These are phyloP conservation scores for Epichloe brachyelytri DNA, from an alignment of 2,329 filamentous ascomycete genomes.

Conservation along the genomic window DNA sequence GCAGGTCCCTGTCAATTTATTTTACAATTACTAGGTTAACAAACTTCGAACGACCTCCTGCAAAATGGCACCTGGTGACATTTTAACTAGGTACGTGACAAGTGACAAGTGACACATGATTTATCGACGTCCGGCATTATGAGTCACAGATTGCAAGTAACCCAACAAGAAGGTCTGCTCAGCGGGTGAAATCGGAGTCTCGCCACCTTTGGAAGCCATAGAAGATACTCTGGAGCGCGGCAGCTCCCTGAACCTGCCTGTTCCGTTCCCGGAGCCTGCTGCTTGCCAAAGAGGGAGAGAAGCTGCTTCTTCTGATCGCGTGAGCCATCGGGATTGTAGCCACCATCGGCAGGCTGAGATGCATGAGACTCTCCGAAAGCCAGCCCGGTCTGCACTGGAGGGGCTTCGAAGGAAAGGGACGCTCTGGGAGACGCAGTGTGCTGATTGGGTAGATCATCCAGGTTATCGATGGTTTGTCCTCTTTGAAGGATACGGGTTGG, in stretches of 20 bases:
- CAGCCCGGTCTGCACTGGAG: slow-evolving; percentile 1
- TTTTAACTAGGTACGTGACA: too few relatives aligned
- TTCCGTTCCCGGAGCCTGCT: slow-evolving; percentile 2
- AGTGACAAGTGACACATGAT: neutral
- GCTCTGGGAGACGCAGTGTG: slow-evolving; percentile 11
- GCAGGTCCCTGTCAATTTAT: neutral
- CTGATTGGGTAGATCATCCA: slow-evolving; percentile 1
- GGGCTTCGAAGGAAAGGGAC: slow-evolving; percentile 9
- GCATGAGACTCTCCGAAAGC: neutral
- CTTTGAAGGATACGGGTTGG: slow-evolving; percentile 24
- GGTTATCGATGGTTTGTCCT: slow-evolving; percentile 17
- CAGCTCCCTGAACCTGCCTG: slow-evolving; percentile 5
- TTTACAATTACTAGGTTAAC: neutral
- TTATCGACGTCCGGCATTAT: slow-evolving; percentile 22
- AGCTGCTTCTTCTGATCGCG: slow-evolving; percentile 23
- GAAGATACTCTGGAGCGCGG: slow-evolving; percentile 28
- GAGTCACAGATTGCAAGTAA: slow-evolving; percentile 50
- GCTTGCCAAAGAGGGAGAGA: slow-evolving; percentile 52
- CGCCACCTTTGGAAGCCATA: slow-evolving; percentile 28
- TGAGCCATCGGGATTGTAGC: slow-evolving; percentile 14
- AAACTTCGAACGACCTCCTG: neutral
- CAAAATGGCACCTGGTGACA: neutral
- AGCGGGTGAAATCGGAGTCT: slow-evolving; percentile 49
- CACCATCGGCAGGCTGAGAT: neutral
- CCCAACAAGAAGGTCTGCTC: slow-evolving; percentile 66